Percentiles rank a stretch among this genome's conserved stretches.
Evolutionary conservation across 2,329 filamentous ascomycete genomes (phyloP).

Genomic region (Sphaerulina vaccinii): DNA sequence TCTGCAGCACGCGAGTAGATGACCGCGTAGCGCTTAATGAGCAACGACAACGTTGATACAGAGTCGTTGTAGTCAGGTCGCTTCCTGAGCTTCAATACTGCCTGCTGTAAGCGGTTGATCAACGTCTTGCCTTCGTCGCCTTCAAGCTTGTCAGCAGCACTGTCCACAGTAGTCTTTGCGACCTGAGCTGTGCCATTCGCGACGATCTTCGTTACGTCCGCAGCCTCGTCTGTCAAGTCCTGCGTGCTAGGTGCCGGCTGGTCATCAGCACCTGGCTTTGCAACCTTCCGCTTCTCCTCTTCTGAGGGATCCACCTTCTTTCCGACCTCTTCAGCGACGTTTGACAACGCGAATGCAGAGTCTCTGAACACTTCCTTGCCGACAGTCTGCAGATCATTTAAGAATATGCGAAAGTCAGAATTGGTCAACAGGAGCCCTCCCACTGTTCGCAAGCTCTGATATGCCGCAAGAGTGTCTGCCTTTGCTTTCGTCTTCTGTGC

Average conservation of each 20-base stretch:
- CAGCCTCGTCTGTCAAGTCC: slow-evolving; percentile 56
- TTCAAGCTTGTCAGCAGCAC: slow-evolving; percentile 69
- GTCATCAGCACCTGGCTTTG: slow-evolving; percentile 52
- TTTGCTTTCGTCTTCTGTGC: slow-evolving; percentile 63
- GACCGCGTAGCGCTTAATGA: slow-evolving; percentile 75
- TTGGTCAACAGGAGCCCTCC: slow-evolving; percentile 84
- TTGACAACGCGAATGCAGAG: slow-evolving; percentile 75
- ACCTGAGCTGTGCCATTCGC: slow-evolving; percentile 48
- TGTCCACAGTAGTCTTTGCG: slow-evolving; percentile 62
- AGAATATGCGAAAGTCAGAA: slow-evolving; percentile 81
- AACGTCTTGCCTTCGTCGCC: slow-evolving; percentile 73
- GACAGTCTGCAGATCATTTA: slow-evolving; percentile 75
- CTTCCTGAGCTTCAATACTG: slow-evolving; percentile 70
- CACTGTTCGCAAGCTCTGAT: slow-evolving; percentile 78
- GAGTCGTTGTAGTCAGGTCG: slow-evolving; percentile 82
- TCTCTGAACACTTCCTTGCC: slow-evolving; percentile 84
- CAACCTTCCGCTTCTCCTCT: slow-evolving; percentile 57
- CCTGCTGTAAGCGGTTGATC: slow-evolving; percentile 71
- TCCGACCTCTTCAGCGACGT: slow-evolving; percentile 71
- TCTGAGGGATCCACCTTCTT: slow-evolving; percentile 69
- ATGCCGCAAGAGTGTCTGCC: slow-evolving; percentile 72
- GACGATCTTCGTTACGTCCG: slow-evolving; percentile 48
- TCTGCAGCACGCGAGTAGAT: slow-evolving; percentile 73
- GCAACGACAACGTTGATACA: slow-evolving; percentile 70
- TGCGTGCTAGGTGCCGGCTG: slow-evolving; percentile 55